Conservation (phyloP, 768 basidiomycete species). For the Xerocomellus intermedius region DNA sequence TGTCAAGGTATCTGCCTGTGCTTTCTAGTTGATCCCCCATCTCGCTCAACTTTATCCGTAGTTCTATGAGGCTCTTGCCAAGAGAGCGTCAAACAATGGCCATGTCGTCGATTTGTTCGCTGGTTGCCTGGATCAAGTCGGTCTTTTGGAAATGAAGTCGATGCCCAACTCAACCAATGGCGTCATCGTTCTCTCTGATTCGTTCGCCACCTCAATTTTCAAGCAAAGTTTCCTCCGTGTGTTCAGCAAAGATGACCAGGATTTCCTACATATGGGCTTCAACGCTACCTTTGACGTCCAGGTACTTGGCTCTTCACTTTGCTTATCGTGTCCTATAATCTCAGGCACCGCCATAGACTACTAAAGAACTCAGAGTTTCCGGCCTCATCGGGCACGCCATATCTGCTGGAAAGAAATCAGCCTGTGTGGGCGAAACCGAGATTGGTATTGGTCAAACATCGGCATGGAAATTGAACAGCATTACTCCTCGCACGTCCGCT, state of each 20-base stretch:
- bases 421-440: conserved; percentile 97
- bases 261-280: conserved; percentile 94
- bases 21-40: not conserved
- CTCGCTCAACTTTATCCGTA: conserved; percentile 31
- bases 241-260: conserved; percentile 91
- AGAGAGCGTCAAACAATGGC: conserved; percentile 90
- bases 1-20: conserved; percentile 64
- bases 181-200: conserved; percentile 93
- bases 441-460: conserved; percentile 99
- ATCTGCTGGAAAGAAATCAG: conserved; percentile 94
- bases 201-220: conserved; percentile 97
- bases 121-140: conserved; percentile 97
- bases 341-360: conserved; percentile 57
- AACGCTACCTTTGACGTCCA: conserved; percentile 99
- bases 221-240: conserved; percentile 95
- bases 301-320: conserved; percentile 41
- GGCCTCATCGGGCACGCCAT: conserved; percentile 97
- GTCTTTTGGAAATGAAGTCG: conserved; percentile 95
- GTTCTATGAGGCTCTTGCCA: conserved; percentile 96
- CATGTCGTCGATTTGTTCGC: conserved; percentile 95
- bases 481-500: conserved; percentile 83
- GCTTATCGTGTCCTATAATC: not conserved
- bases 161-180: conserved; percentile 96
- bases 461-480: conserved; percentile 94
- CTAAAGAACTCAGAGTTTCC: conserved; percentile 97